These are phyloP conservation scores for Tolypocladium sp. DNA, from an alignment of 2,329 filamentous ascomycete species.

Conservation along the genomic window DNA sequence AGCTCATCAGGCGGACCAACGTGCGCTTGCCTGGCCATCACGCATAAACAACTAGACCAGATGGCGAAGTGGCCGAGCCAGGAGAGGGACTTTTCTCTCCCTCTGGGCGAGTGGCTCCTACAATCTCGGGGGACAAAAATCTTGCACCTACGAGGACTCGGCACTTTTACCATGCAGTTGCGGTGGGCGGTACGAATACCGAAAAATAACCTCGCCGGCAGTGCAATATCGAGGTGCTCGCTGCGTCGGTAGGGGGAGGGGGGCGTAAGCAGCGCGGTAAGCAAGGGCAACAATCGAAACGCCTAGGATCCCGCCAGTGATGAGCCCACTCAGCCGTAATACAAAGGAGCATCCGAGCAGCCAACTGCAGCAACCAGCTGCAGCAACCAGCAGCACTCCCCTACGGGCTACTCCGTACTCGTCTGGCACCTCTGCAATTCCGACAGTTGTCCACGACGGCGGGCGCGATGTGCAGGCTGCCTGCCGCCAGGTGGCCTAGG, in stretches of 20 bases:
- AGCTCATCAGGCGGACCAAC: neutral
- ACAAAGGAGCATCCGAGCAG: no score
- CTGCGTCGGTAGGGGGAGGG: neutral
- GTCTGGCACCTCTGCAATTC: no score
- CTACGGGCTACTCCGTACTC: no score
- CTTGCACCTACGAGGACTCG: no score
- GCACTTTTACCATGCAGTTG: neutral
- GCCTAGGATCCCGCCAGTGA: neutral
- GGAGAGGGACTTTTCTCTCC: neutral
- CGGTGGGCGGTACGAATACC: neutral
- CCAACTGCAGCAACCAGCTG: no score
- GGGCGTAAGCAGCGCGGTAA: neutral
- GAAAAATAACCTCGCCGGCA: neutral
- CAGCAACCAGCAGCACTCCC: no score
- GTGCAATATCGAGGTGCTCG: neutral
- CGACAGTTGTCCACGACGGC: no score
- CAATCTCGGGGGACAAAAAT: no score
- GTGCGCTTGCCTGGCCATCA: neutral
- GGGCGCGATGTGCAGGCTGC: no score
- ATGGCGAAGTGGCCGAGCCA: neutral
- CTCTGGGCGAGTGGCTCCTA: neutral
- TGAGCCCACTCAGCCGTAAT: neutral
- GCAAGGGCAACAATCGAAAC: neutral
- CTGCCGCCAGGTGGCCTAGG: no score
- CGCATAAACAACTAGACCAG: neutral